These are phyloP conservation scores for Diaporthe capsici DNA, from an alignment of 2,329 filamentous ascomycete genomes.

Conservation along the genomic window DNA sequence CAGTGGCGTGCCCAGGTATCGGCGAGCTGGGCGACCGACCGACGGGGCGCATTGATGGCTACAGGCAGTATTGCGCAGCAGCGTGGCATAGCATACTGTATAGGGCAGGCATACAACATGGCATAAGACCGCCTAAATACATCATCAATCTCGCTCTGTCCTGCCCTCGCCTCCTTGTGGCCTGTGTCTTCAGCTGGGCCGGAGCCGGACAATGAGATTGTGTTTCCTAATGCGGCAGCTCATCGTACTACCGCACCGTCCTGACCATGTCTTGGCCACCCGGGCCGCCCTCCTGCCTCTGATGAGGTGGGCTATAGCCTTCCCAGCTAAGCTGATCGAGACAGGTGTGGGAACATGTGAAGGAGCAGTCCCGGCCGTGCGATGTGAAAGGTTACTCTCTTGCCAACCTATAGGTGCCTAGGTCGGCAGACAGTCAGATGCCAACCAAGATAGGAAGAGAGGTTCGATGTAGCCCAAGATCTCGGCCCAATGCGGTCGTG, in stretches of 20 bases:
- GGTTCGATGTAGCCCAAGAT: slow-evolving; percentile 18
- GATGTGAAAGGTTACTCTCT: not conserved
- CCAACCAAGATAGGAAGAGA: slow-evolving; percentile 18
- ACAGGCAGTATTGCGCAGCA: slow-evolving; percentile 4
- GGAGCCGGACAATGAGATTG: slow-evolving; percentile 36
- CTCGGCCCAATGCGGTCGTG: slow-evolving; percentile 6
- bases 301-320: slow-evolving; percentile 3
- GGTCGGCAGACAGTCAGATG: not conserved
- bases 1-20: not conserved
- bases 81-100: not conserved
- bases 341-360: slow-evolving; percentile 13
- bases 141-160: slow-evolving; percentile 10
- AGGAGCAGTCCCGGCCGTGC: not conserved
- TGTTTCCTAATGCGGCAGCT: slow-evolving; percentile 17
- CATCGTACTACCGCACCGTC: not conserved
- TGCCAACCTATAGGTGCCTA: not conserved
- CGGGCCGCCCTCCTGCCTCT: not conserved
- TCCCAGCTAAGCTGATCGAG: not conserved
- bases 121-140: slow-evolving; percentile 9
- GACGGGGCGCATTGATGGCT: not conserved
- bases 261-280: not conserved
- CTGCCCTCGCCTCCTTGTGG: not conserved
- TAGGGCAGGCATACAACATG: slow-evolving; percentile 11
- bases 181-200: slow-evolving; percentile 1
- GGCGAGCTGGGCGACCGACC: not conserved